phyloP scores from a whole-genome alignment of 2,329 filamentous ascomycete genomes.

The Cercospora janseana region DNA sequence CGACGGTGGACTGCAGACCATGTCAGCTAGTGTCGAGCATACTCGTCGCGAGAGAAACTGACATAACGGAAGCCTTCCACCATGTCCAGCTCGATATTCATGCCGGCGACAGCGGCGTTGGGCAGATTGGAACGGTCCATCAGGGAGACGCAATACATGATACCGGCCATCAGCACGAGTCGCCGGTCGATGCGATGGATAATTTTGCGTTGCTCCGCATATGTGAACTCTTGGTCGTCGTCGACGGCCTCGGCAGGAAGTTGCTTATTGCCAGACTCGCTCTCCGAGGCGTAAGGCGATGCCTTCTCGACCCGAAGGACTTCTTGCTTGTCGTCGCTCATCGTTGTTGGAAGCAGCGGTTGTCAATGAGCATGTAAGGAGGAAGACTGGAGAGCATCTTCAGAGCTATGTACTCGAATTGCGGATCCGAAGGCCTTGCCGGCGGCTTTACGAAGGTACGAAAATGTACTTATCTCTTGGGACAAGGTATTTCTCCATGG shows the following conservation, averaged over 20 bases:
- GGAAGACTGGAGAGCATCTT: background rate
- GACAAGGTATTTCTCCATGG: background rate
- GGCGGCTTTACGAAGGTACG: background rate
- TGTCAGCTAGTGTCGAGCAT: slow-evolving; percentile 5
- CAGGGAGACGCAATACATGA: slow-evolving; percentile 70
- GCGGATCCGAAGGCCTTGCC: no score
- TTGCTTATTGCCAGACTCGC: background rate
- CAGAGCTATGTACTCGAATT: slow-evolving; percentile 5
- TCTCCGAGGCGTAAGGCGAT: background rate
- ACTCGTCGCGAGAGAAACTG: slow-evolving; percentile 21
- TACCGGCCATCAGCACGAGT: slow-evolving; percentile 43
- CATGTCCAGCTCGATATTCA: slow-evolving; percentile 40
- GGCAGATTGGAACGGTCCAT: slow-evolving; percentile 47
- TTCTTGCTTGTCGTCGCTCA: background rate
- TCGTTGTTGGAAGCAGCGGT: background rate
- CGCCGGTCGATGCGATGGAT: slow-evolving; percentile 63
- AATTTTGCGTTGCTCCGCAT: slow-evolving; percentile 38
- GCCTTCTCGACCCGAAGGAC: background rate
- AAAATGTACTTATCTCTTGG: background rate
- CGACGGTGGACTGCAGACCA: slow-evolving; percentile 5
- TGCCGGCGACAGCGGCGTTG: slow-evolving; percentile 40
- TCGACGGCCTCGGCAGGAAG: background rate
- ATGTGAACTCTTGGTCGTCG: background rate
- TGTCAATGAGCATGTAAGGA: background rate
- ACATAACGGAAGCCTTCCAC: slow-evolving; percentile 29